Percentiles rank a stretch among this genome's conserved stretches.
Evolutionary conservation across 1,284 basidiomycete species (phyloP).

Genomic region (Trametes pubescens): DNA sequence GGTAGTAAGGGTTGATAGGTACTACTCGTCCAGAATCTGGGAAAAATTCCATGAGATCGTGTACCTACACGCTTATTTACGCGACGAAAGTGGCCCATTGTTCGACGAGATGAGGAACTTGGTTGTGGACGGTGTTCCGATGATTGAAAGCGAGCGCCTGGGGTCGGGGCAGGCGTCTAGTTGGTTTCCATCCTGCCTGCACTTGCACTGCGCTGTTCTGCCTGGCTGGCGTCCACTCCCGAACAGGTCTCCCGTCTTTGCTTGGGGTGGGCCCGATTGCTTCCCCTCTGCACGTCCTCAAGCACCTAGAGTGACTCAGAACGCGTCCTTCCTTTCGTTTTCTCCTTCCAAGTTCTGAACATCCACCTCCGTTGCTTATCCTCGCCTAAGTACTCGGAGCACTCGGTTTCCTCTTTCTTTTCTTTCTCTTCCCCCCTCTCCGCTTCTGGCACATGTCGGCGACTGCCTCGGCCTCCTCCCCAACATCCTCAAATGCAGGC

Average conservation of each 20-base stretch:
- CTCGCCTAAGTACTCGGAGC: slow-evolving; percentile 31
- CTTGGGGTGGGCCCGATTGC: slow-evolving; percentile 32
- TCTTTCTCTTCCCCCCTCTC: slow-evolving; percentile 22
- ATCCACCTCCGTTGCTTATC: slow-evolving; percentile 31
- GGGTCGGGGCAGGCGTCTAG: slow-evolving; percentile 20
- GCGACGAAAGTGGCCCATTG: slow-evolving; percentile 9
- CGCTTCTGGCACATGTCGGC: slow-evolving; percentile 42
- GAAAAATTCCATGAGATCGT: background rate
- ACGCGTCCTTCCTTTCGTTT: slow-evolving; percentile 44
- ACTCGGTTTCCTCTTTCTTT: slow-evolving; percentile 30
- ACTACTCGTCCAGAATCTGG: background rate
- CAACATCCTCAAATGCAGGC: slow-evolving; percentile 54
- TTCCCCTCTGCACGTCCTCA: slow-evolving; percentile 27
- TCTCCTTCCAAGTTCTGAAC: slow-evolving; percentile 34
- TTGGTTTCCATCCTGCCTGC: slow-evolving; percentile 27
- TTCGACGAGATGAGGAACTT: slow-evolving; percentile 18
- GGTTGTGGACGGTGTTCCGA: background rate
- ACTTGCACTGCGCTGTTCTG: slow-evolving; percentile 36
- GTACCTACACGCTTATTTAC: background rate
- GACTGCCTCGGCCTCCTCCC: slow-evolving; percentile 44
- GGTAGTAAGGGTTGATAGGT: no score
- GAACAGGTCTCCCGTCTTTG: slow-evolving; percentile 31
- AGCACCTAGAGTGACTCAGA: slow-evolving; percentile 36
- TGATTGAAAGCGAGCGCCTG: slow-evolving; percentile 22
- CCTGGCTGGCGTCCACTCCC: slow-evolving; percentile 38